These are phyloP conservation scores for Nigrograna mackinnonii DNA, from an alignment of 2,329 filamentous ascomycete species.

Conservation along the genomic window DNA sequence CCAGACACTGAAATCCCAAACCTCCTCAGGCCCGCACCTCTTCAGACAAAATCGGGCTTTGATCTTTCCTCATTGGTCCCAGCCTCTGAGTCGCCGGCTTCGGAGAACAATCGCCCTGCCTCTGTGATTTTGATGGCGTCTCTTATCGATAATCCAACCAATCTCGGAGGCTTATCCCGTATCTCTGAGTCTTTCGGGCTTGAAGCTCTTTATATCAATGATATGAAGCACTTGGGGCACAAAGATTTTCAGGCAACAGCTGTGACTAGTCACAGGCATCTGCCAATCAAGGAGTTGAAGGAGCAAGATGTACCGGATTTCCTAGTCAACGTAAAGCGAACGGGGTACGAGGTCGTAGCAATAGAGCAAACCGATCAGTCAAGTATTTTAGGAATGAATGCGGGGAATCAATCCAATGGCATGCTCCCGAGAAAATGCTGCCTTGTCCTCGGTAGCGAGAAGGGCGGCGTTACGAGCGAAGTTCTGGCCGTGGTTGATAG, in stretches of 20 bases:
- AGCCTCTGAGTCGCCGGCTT: slow-evolving; percentile 15
- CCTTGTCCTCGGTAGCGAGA: slow-evolving; percentile 56
- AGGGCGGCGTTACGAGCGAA: slow-evolving; percentile 53
- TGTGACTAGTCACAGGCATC: slow-evolving; percentile 54
- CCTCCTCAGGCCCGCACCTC: no score
- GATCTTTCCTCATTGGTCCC: slow-evolving; percentile 33
- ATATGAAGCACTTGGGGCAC: slow-evolving; percentile 43
- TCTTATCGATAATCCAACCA: slow-evolving; percentile 54
- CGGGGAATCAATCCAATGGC: slow-evolving; percentile 14
- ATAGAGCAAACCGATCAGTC: slow-evolving; percentile 59
- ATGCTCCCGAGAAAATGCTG: slow-evolving; percentile 44
- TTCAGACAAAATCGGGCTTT: slow-evolving; percentile 58
- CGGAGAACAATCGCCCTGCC: slow-evolving; percentile 23
- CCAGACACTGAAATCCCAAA: slow-evolving; percentile 4
- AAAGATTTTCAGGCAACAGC: slow-evolving; percentile 55
- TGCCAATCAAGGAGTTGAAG: slow-evolving; percentile 48
- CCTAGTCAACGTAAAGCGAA: slow-evolving; percentile 44
- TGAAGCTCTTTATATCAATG: slow-evolving; percentile 48
- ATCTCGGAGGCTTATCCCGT: slow-evolving; percentile 55
- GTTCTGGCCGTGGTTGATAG: slow-evolving; percentile 54
- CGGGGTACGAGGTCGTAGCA: slow-evolving; percentile 55
- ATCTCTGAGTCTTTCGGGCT: slow-evolving; percentile 57
- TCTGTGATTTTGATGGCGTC: slow-evolving; percentile 54
- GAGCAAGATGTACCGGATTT: slow-evolving; percentile 37
- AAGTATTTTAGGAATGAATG: slow-evolving; percentile 45